These are phyloP conservation scores for Primulina huaijiensis DNA, from an alignment of 257 asterid genomes.

Conservation along the genomic window DNA sequence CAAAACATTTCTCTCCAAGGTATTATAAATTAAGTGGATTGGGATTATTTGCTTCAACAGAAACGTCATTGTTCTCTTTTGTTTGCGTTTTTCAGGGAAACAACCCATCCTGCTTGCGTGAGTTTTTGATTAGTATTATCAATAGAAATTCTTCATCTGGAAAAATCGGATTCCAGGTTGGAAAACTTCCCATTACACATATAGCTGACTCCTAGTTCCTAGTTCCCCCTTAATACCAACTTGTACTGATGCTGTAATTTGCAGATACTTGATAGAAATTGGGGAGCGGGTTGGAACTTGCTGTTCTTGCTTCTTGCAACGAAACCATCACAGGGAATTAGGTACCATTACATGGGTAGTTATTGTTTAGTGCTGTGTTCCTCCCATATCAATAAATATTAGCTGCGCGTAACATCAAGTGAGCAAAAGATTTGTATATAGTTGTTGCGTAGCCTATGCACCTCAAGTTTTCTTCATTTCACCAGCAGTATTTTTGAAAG, in stretches of 20 bases:
- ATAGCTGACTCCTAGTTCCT: background rate
- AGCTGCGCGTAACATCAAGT: background rate
- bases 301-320: constrained; percentile 81
- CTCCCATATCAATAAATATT: background rate
- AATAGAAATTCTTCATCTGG: constrained; percentile 53
- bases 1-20: constrained; percentile 92
- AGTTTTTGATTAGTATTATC: constrained; percentile 63
- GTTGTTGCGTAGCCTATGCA: background rate
- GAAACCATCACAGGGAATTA: constrained; percentile 69
- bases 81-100: constrained; percentile 54
- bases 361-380: background rate
- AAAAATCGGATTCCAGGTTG: constrained; percentile 76
- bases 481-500: constrained; percentile 2
- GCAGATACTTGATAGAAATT: constrained; percentile 91
- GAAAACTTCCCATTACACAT: constrained; percentile 18
- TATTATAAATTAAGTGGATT: constrained; percentile 20
- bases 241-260: constrained; percentile 28
- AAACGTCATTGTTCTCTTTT: background rate
- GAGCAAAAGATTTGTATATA: background rate
- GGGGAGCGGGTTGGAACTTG: constrained; percentile 99
- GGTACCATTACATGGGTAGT: constrained; percentile 35
- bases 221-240: constrained; percentile 3
- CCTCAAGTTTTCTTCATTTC: constrained; percentile 8
- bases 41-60: constrained; percentile 21
- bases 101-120: constrained; percentile 90